Evolutionary conservation across 768 basidiomycete genomes (phyloP).

Genomic region (Termitomyces titanicus): DNA sequence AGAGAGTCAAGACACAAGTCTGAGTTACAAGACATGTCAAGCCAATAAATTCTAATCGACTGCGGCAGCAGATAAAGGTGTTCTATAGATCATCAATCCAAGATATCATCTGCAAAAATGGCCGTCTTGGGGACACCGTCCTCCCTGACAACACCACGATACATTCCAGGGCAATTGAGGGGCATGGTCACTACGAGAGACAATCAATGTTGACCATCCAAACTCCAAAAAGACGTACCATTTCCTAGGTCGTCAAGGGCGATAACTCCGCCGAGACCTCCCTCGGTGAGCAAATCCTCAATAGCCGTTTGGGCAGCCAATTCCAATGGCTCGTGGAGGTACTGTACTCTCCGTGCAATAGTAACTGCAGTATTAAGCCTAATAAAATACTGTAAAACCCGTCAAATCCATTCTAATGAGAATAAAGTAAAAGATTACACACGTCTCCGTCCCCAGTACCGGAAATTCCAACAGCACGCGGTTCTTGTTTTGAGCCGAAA

Average conservation of each 20-base stretch:
- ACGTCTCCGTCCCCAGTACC: conserved; percentile 88
- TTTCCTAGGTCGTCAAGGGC: conserved; percentile 69
- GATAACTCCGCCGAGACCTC: conserved; percentile 73
- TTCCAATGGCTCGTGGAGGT: conserved; percentile 50
- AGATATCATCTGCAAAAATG: conserved; percentile 69
- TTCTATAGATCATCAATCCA: conserved; percentile 17
- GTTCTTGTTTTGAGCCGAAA: conserved; percentile 24
- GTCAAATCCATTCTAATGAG: not conserved
- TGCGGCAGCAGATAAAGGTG: not conserved
- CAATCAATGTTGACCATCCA: not conserved
- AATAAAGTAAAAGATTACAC: conserved; percentile 20
- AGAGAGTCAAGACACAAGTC: too few species aligned
- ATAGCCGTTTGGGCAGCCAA: conserved; percentile 55
- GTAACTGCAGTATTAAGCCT: conserved; percentile 63
- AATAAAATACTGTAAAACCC: conserved; percentile 63
- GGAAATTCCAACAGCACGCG: conserved; percentile 64
- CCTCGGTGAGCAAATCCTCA: conserved; percentile 51
- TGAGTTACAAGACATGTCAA: not conserved
- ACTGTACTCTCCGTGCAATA: conserved; percentile 63
- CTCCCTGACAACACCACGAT: conserved; percentile 66
- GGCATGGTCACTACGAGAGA: conserved; percentile 59
- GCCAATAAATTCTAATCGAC: too few species aligned
- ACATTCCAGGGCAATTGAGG: conserved; percentile 80
- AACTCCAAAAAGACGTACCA: conserved; percentile 36
- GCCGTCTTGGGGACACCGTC: conserved; percentile 74